Base-by-base conservation (phyloP, 371 early-diverging fungal genomes). In the Mortierella sp. region DNA sequence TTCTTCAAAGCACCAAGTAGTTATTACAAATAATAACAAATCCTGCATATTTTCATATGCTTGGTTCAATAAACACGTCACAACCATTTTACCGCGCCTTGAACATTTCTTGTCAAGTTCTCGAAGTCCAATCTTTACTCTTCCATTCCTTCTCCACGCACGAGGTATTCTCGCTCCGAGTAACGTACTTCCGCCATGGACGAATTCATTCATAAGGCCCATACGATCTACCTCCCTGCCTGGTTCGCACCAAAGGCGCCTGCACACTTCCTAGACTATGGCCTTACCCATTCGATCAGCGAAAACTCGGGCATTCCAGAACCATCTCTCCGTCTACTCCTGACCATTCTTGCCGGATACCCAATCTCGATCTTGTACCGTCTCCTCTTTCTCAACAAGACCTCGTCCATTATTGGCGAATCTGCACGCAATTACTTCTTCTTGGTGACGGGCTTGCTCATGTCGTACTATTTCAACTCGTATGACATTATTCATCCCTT, bases 391-490 rank as follows among this genome's bases (percentile, higher is more conserved):
- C 83, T 75, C 35, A 72, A 66, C 51, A 66, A 68, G 58, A 68
- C 83, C 1, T 64, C 85, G 17, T 51, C 76, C 37, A 68, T 68
- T 45, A 74, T 82, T 28, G 85, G 83, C 28, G 74, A 75, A 35
- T 72, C 76, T 31, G 83, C 86, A 17, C 86, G 90, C 37, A 90
- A 89, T 68, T 59, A 72, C 8, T 91, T 84, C 72, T 81, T 89
- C 40, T 70, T 90, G 4, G 31, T 83, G 1, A 56, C 85, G 3
- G 92, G 92, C 3, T 72, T 93, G 6, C 78, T 64, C 9, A 65
- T 93, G 32, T 85, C 89, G 15, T 85, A 85, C 28, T 92, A 88
- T 64, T 91, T 86, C 72, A 91, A 88, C 61, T 88, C 90, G 22
- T 64, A 58, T n/a, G 83, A 84, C 60, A 88, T 91, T 7, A 79